Base-by-base conservation (phyloP, 2,329 filamentous ascomycete species). In the Trichocomaceae sp. region DNA sequence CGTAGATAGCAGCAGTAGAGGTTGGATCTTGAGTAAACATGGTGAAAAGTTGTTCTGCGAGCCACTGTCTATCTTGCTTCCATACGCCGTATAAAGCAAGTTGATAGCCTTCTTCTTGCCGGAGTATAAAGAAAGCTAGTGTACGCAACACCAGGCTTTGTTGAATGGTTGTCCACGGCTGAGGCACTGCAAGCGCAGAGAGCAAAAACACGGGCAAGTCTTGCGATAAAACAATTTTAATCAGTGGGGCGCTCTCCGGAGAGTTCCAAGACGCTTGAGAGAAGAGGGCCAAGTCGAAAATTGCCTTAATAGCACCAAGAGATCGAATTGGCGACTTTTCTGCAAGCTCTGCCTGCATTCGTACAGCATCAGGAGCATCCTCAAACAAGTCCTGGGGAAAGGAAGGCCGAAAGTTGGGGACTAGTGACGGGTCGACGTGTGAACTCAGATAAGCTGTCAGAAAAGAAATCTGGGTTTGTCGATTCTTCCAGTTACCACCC, bases 71-170 rank as follows among this genome's bases (percentile, higher is more conserved):
- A 67, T 97, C 90, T 66, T 93, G 90, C 62, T 87, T 85, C 91
- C 92, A 97, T 5, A 96, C 75, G 56, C 90, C 91, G 66, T 96
- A 86, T 55, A 99, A 81, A 13, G 96, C 92, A 59, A 96, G 95
- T 61, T 91, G 85, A 68, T 89, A 87, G 54, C 91, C 83, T 4
- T 85, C 80, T 10, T 90, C 84, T 54, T 84, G 82, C 69, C 91
- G 91, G 64, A 85, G 81, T 26, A 96, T 78, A 67, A 95, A 96
- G 10, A 87, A 87, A 50, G 88, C 85, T 63, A 96, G 92, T 20
- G 77, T 71, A 52, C 74, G 69, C 57, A 75, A 62, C 31, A 80
- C 71, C 46, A 79, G 75, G 57, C 70, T 76, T 50, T 77, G 72
- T 49, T 79, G 76, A 19, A 75, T 71, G 52, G 64, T 64, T 4